These are phyloP conservation scores for Agaricus sinodeliciosus DNA, from an alignment of 768 basidiomycete genomes.

Conservation along the genomic window DNA sequence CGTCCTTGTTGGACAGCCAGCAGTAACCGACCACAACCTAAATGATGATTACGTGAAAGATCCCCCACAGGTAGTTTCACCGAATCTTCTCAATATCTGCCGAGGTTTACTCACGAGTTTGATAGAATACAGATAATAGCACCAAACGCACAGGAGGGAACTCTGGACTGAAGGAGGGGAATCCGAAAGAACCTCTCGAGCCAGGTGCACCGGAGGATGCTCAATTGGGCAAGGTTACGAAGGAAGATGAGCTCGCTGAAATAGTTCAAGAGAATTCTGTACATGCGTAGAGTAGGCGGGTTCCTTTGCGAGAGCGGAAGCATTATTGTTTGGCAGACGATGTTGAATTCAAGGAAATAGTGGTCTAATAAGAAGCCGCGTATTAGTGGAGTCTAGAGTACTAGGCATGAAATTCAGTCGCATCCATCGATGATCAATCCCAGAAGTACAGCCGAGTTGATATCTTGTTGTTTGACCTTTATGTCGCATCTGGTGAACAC, in stretches of 20 bases:
- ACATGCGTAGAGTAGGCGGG: neutral
- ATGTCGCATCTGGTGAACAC: too few species aligned
- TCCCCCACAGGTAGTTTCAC: slow-evolving; percentile 15
- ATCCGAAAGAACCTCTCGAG: slow-evolving; percentile 6
- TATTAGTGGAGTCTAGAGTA: too few species aligned
- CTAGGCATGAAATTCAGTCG: too few species aligned
- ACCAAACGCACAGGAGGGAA: neutral
- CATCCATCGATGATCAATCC: too few species aligned
- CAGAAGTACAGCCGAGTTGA: too few species aligned
- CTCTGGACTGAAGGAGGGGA: neutral
- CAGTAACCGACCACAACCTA: slow-evolving; percentile 16
- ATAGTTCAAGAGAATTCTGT: slow-evolving; percentile 1
- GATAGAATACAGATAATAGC: neutral
- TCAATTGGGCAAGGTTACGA: slow-evolving; percentile 3
- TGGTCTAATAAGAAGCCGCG: too few species aligned
- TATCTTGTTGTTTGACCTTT: too few species aligned
- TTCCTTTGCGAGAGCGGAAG: neutral
- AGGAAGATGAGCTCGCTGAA: slow-evolving; percentile 2
- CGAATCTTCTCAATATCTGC: neutral
- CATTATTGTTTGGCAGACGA: too few species aligned
- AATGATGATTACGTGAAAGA: slow-evolving; percentile 18
- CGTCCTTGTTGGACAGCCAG: slow-evolving; percentile 15
- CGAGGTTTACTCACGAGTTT: neutral
- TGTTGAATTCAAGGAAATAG: too few species aligned
- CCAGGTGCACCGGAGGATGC: slow-evolving; percentile 4